phyloP scores from a whole-genome alignment of 805 yeast genomes.

The Monosporozyma yasuniensis region DNA sequence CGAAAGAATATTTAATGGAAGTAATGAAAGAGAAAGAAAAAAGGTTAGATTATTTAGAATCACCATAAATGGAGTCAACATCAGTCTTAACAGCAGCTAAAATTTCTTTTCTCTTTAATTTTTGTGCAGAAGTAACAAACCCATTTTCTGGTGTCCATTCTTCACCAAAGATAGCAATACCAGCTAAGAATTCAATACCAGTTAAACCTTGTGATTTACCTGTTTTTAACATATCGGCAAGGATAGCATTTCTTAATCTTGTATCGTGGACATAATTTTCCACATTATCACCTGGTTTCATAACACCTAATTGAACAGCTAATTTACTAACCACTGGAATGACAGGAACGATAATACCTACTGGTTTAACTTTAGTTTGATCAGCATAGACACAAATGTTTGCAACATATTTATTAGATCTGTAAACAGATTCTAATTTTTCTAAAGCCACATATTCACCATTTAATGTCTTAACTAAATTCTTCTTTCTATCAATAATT shows the following conservation, averaged over 20 bases:
- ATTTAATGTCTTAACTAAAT: conserved; percentile 87
- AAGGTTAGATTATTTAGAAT: background rate
- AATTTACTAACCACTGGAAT: conserved; percentile 54
- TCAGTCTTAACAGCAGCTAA: conserved; percentile 55
- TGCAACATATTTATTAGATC: conserved; percentile 67
- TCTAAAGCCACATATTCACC: conserved; percentile 98
- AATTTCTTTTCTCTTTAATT: conserved; percentile 89
- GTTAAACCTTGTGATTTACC: conserved; percentile 72
- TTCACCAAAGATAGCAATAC: conserved; percentile 68
- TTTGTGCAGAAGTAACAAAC: conserved; percentile 89
- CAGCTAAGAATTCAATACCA: conserved; percentile 80
- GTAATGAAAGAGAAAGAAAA: background rate
- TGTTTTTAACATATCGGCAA: conserved; percentile 54
- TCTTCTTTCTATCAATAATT: conserved; percentile 90
- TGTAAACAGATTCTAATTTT: conserved; percentile 82
- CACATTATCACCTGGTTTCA: conserved; percentile 39
- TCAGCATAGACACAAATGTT: conserved; percentile 95
- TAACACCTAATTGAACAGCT: conserved; percentile 47
- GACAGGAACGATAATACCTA: conserved; percentile 82
- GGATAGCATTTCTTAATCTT: conserved; percentile 46
- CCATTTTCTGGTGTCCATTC: conserved; percentile 99
- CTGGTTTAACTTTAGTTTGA: conserved; percentile 75
- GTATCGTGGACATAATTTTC: conserved; percentile 44
- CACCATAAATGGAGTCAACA: conserved; percentile 59
- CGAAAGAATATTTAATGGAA: background rate